Conservation (phyloP, 805 yeast genomes). For the Metschnikowia cerradonensis region DNA sequence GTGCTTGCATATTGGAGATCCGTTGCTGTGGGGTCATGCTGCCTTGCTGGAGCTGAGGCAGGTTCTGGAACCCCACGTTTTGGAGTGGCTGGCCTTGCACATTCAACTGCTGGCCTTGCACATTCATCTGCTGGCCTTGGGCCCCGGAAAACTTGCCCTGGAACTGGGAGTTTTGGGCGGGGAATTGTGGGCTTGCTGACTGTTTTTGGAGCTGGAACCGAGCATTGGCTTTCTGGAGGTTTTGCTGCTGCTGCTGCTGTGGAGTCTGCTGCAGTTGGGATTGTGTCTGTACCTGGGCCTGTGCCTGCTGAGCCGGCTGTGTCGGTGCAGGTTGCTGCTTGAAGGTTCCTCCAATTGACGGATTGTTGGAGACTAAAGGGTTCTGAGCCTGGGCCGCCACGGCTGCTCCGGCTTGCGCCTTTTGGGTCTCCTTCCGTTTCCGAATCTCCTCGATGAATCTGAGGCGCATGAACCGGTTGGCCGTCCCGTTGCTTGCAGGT, state of each 20-base stretch:
- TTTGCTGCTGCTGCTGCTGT: constrained; percentile 8
- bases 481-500: constrained; percentile 27
- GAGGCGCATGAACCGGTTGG: constrained; percentile 76
- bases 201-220: constrained; percentile 5
- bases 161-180: neutral
- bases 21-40: constrained; percentile 2
- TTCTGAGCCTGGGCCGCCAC: constrained; percentile 34
- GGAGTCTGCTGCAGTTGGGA: constrained; percentile 9
- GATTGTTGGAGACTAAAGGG: constrained; percentile 3
- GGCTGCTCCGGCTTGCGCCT: constrained; percentile 38
- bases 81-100: constrained; percentile 1
- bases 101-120: neutral
- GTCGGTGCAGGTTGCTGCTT: constrained; percentile 5
- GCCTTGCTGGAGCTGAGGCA: constrained; percentile 2
- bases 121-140: neutral
- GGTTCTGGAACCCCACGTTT: neutral
- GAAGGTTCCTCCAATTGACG: constrained; percentile 2
- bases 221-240: neutral
- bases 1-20: constrained; percentile 1
- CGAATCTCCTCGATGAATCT: constrained; percentile 86
- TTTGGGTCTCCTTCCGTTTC: constrained; percentile 51
- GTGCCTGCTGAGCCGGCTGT: constrained; percentile 5
- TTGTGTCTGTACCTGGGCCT: constrained; percentile 7
- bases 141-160: neutral
- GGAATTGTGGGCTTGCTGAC: constrained; percentile 1